A percentile compares a stretch with the other conserved stretches of the same genome.
phyloP scores from a whole-genome alignment of 1,139 yeast genomes.

The Saccharomyces uvarum region DNA sequence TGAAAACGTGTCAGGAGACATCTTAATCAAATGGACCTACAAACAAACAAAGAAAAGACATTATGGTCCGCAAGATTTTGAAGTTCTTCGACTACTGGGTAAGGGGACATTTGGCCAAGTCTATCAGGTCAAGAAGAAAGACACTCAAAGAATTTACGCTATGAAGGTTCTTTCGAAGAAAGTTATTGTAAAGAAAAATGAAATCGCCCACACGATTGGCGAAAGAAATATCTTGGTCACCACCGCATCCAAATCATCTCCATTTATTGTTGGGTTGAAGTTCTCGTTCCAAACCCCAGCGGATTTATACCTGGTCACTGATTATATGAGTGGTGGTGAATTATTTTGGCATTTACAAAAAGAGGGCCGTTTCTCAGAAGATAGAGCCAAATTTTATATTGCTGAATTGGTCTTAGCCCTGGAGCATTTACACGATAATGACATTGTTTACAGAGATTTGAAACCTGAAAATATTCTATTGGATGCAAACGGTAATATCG shows the following conservation, averaged over 20 bases:
- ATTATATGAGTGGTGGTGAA: constrained; percentile 97
- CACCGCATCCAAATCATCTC: constrained; percentile 75
- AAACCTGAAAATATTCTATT: constrained; percentile 89
- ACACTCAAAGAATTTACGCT: constrained; percentile 84
- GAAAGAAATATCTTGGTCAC: constrained; percentile 90
- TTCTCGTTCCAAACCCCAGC: constrained; percentile 92
- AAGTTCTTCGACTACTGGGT: constrained; percentile 79
- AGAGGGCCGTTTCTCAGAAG: constrained; percentile 89
- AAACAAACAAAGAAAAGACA: constrained; percentile 62
- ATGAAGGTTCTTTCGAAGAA: constrained; percentile 93
- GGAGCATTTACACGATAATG: constrained; percentile 87
- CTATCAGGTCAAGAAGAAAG: constrained; percentile 85
- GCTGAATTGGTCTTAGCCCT: constrained; percentile 89
- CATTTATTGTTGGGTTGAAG: constrained; percentile 89
- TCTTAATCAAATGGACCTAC: constrained; percentile 68
- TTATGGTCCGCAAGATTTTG: constrained; percentile 91
- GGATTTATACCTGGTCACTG: constrained; percentile 87
- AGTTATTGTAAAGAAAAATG: constrained; percentile 91
- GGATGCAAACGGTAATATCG: constrained; percentile 95
- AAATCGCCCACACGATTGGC: constrained; percentile 94
- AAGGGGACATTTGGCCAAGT: constrained; percentile 98
- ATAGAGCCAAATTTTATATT: constrained; percentile 89
- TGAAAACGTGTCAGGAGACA: constrained; percentile 69
- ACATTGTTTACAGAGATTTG: constrained; percentile 87
- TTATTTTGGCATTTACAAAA: constrained; percentile 94